Percentiles rank a stretch among this genome's conserved stretches.
Evolutionary conservation across 2,329 filamentous ascomycete species (phyloP).

Genomic region (Pyrenophora teres): DNA sequence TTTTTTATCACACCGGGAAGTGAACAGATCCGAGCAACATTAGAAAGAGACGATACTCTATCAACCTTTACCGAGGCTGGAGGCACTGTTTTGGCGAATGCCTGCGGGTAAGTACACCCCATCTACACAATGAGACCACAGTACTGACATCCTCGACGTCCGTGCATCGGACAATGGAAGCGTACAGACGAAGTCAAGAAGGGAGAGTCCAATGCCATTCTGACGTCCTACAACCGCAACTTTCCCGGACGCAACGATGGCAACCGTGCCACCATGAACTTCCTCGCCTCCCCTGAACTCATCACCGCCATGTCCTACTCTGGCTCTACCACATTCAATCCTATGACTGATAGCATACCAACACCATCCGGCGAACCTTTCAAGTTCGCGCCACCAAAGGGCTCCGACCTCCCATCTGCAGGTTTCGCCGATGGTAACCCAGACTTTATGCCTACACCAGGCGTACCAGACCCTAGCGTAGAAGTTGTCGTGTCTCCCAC

Average conservation of each 20-base stretch:
- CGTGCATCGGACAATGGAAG: constrained; percentile 91
- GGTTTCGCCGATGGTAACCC: constrained; percentile 84
- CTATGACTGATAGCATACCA: constrained; percentile 81
- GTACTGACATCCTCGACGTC: constrained; percentile 50
- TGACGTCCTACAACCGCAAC: constrained; percentile 98
- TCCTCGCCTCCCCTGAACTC: constrained; percentile 93
- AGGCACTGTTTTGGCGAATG: constrained; percentile 89
- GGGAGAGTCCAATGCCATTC: constrained; percentile 88
- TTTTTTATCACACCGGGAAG: constrained; percentile 97
- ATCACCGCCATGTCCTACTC: constrained; percentile 96
- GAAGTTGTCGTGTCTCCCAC: constrained; percentile 79
- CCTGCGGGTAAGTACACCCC: constrained; percentile 63
- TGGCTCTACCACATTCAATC: constrained; percentile 93
- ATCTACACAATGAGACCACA: neutral
- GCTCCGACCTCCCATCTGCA: constrained; percentile 64
- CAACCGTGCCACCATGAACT: constrained; percentile 97
- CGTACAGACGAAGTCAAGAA: constrained; percentile 84
- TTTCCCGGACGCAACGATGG: constrained; percentile 97
- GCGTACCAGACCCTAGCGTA: constrained; percentile 70
- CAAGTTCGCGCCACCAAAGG: constrained; percentile 77
- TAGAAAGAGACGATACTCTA: constrained; percentile 86
- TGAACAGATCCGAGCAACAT: constrained; percentile 93
- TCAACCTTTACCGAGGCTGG: constrained; percentile 84
- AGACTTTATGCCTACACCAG: constrained; percentile 72
- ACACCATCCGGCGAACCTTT: constrained; percentile 82